Evolutionary conservation across 164 flowering plant species (phyloP).

Genomic region (Chimonanthus salicifolius): DNA sequence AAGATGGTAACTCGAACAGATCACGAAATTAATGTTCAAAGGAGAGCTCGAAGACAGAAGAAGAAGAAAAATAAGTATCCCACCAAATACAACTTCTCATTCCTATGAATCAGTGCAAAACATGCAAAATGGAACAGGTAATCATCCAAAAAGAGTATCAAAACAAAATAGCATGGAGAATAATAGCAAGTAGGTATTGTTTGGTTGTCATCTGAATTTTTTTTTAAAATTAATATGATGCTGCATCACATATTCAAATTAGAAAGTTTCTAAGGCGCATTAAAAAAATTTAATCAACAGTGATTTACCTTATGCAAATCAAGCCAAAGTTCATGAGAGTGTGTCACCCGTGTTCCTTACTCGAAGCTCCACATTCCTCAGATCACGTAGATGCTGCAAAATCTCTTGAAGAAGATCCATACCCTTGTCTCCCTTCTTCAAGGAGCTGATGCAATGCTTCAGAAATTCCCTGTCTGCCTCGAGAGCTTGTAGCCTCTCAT

Average conservation of each 20-base stretch:
- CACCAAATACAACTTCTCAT: not conserved
- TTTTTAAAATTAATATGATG: not conserved
- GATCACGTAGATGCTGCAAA: slow-evolving; percentile 74
- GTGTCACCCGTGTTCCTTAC: slow-evolving; percentile 42
- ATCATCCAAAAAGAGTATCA: not conserved
- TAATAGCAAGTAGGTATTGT: not conserved
- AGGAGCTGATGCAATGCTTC: slow-evolving; percentile 70
- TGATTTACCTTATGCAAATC: slow-evolving; percentile 2
- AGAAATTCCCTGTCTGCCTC: slow-evolving; percentile 86
- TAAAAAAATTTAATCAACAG: not conserved
- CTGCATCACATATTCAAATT: not conserved
- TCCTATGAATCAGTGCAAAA: not conserved
- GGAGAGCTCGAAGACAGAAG: not conserved
- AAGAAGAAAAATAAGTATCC: not conserved
- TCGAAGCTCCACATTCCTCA: slow-evolving; percentile 65
- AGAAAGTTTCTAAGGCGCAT: not conserved
- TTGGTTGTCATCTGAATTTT: not conserved
- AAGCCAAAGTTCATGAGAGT: slow-evolving; percentile 14
- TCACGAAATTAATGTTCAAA: no score
- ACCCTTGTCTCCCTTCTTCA: slow-evolving; percentile 88
- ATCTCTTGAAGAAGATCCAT: slow-evolving; percentile 84
- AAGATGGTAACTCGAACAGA: not conserved
- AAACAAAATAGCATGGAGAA: not conserved
- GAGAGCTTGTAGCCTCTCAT: slow-evolving; percentile 83
- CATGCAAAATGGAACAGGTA: not conserved